These are phyloP conservation scores for Ophiobolus disseminans DNA, from an alignment of 2,329 filamentous ascomycete genomes.

Conservation along the genomic window DNA sequence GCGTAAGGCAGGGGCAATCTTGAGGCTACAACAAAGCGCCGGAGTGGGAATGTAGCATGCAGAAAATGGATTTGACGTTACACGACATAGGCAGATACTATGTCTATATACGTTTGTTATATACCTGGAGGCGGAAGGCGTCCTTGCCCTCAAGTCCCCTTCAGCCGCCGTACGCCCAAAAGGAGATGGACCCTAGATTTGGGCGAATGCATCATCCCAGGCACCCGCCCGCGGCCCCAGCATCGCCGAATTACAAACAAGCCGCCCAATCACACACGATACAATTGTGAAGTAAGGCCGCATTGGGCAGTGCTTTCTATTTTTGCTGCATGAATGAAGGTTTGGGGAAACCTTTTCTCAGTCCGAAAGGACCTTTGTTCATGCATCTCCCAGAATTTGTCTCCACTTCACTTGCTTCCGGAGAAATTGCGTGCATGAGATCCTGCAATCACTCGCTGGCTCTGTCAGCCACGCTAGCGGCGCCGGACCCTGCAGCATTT, in stretches of 20 bases:
- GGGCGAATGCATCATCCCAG: not conserved
- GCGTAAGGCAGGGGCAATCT: not conserved
- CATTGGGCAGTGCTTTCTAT: not conserved
- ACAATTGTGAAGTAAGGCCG: not conserved
- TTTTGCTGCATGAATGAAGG: not conserved
- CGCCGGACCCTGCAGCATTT: slow-evolving; percentile 2
- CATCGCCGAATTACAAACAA: not conserved
- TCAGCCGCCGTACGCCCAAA: not conserved
- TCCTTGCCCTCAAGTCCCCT: not conserved
- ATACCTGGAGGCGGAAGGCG: not conserved
- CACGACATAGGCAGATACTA: slow-evolving; percentile 1
- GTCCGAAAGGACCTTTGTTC: too few relatives aligned
- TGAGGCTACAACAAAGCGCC: slow-evolving; percentile 7
- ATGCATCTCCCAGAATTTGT: slow-evolving; percentile 9
- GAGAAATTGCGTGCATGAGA: slow-evolving; percentile 18
- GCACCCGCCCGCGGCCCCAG: not conserved
- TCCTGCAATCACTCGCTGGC: slow-evolving; percentile 17
- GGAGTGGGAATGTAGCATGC: slow-evolving; percentile 2
- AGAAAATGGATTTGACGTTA: not conserved
- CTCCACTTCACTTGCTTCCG: slow-evolving; percentile 9
- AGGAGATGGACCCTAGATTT: slow-evolving; percentile 4
- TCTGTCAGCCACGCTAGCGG: slow-evolving; percentile 4
- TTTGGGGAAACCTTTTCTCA: slow-evolving; percentile 1
- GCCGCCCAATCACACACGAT: not conserved
- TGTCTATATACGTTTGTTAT: not conserved